Conservation (phyloP, 805 yeast genomes). For the Myxozyma kluyveri region DNA sequence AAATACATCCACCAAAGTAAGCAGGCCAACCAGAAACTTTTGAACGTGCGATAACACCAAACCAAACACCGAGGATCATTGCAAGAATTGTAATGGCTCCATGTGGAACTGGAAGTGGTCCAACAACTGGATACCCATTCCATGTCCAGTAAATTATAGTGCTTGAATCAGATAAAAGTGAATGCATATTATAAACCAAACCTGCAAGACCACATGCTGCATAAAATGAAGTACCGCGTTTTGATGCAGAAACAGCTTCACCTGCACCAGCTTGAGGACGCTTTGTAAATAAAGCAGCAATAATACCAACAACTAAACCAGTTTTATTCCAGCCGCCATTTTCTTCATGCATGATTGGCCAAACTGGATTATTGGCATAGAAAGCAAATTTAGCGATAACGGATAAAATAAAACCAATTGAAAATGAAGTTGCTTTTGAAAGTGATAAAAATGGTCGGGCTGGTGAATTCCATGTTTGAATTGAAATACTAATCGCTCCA, state of each 20-base stretch:
- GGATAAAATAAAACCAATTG: slow-evolving; percentile 70
- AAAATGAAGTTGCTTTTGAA: slow-evolving; percentile 55
- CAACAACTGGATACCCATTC: slow-evolving; percentile 87
- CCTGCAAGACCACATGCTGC: slow-evolving; percentile 75
- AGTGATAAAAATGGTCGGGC: slow-evolving; percentile 36
- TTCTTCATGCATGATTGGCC: slow-evolving; percentile 86
- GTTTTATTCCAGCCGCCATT: slow-evolving; percentile 84
- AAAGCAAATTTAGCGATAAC: slow-evolving; percentile 71
- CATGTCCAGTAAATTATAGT: slow-evolving; percentile 92
- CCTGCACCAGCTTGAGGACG: slow-evolving; percentile 29
- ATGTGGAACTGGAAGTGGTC: slow-evolving; percentile 85
- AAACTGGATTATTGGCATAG: slow-evolving; percentile 86
- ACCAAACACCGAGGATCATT: slow-evolving; percentile 55
- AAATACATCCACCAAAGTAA: slow-evolving; percentile 46
- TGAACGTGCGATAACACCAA: slow-evolving; percentile 40
- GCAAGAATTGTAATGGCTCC: slow-evolving; percentile 62
- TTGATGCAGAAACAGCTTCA: slow-evolving; percentile 16
- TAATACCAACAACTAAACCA: slow-evolving; percentile 63
- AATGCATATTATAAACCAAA: slow-evolving; percentile 64
- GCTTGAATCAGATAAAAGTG: slow-evolving; percentile 78
- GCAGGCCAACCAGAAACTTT: slow-evolving; percentile 36
- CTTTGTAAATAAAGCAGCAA: slow-evolving; percentile 56
- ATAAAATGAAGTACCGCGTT: slow-evolving; percentile 37
- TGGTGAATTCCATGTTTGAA: slow-evolving; percentile 38
- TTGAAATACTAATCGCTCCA: slow-evolving; percentile 54